Evolutionary conservation across 2,329 filamentous ascomycete species (phyloP).

Genomic region (Aspergillus felis): DNA sequence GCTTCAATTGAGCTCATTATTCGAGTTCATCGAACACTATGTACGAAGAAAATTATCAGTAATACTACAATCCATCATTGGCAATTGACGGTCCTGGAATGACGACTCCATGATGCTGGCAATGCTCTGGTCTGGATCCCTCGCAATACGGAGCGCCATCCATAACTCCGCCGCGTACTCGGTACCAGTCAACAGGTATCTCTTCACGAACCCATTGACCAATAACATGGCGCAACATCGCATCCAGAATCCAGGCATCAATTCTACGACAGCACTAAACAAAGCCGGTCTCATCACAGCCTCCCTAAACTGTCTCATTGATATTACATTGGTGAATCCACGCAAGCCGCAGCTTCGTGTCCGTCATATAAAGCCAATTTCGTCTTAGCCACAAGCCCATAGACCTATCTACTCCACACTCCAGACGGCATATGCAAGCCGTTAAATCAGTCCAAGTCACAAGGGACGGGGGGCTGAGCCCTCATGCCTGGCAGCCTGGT

Average conservation of each 20-base stretch:
- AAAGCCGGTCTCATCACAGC: neutral
- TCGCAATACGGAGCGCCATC: neutral
- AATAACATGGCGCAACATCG: neutral
- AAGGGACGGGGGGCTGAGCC: neutral
- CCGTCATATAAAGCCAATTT: neutral
- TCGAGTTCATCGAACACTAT: too few species aligned
- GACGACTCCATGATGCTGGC: neutral
- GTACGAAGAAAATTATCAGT: neutral
- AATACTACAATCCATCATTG: neutral
- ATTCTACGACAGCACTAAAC: neutral
- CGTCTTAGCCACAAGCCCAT: neutral
- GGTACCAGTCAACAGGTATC: neutral
- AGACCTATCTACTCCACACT: neutral
- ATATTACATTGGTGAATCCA: neutral
- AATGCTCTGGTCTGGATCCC: neutral
- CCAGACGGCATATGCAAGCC: neutral
- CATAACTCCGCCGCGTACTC: neutral
- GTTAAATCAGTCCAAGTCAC: neutral
- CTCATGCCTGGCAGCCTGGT: neutral
- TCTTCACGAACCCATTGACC: neutral
- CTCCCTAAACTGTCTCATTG: neutral
- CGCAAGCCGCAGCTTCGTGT: neutral
- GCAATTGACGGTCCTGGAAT: neutral
- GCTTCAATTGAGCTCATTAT: neutral
- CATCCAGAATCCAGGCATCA: slow-evolving; percentile 11